phyloP scores from a whole-genome alignment of 2,329 filamentous ascomycete species.

The Torrubiella hemipterigena region DNA sequence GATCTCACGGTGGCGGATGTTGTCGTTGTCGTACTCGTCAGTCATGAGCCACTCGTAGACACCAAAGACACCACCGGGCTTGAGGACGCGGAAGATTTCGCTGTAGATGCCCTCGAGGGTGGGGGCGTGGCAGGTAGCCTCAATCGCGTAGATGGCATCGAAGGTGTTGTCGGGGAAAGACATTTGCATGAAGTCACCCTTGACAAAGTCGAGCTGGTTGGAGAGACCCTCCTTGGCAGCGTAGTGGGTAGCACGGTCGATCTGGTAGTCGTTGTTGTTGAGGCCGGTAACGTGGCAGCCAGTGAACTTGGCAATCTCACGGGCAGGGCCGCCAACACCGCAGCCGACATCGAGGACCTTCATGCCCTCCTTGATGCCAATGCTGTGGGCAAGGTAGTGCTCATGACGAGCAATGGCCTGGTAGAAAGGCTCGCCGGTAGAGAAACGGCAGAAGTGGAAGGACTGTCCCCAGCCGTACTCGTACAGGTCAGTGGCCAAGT shows the following conservation, averaged over 20 bases:
- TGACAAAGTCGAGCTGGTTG: slow-evolving; percentile 72
- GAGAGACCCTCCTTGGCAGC: slow-evolving; percentile 70
- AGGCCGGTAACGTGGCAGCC: slow-evolving; percentile 80
- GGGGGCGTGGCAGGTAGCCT: slow-evolving; percentile 91
- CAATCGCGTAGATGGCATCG: slow-evolving; percentile 93
- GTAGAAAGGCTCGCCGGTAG: slow-evolving; percentile 72
- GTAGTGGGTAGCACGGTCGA: slow-evolving; percentile 81
- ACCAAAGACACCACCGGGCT: slow-evolving; percentile 90
- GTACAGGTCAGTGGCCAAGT: slow-evolving; percentile 90
- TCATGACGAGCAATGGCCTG: slow-evolving; percentile 93
- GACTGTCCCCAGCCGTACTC: slow-evolving; percentile 94
- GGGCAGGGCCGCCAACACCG: slow-evolving; percentile 87
- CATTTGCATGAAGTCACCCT: slow-evolving; percentile 66
- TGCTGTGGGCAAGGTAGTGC: slow-evolving; percentile 89
- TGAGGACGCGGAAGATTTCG: slow-evolving; percentile 89
- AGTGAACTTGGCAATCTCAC: slow-evolving; percentile 93
- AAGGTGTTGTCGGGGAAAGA: slow-evolving; percentile 84
- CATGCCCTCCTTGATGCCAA: slow-evolving; percentile 76
- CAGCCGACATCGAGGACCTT: slow-evolving; percentile 92
- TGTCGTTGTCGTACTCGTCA: slow-evolving; percentile 81
- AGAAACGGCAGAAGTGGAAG: slow-evolving; percentile 97
- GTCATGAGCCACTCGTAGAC: slow-evolving; percentile 99
- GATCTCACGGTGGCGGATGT: slow-evolving; percentile 77
- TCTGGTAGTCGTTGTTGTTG: slow-evolving; percentile 99
- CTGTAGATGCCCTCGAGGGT: slow-evolving; percentile 84